Evolutionary conservation across 2,329 filamentous ascomycete species (phyloP).

Genomic region (Cladosporium sphaerospermum): DNA sequence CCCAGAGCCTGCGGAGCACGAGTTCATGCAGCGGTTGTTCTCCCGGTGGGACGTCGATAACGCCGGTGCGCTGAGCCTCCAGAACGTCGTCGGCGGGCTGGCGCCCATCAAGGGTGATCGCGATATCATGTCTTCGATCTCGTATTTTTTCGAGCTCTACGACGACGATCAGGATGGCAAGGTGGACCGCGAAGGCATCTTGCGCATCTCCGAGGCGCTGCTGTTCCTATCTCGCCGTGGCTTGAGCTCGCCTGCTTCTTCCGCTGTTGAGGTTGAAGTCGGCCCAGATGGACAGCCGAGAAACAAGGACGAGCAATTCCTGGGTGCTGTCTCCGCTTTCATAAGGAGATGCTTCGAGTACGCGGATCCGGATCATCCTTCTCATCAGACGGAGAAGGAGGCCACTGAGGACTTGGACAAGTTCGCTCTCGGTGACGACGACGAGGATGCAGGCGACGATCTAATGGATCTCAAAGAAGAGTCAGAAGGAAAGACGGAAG

Average conservation of each 20-base stretch:
- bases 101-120: conserved; percentile 86
- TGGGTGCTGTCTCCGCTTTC: conserved; percentile 90
- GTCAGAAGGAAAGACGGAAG: conserved; percentile 26
- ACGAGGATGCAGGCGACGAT: conserved; percentile 37
- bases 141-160: conserved; percentile 95
- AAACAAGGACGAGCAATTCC: conserved; percentile 75
- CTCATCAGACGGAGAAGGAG: conserved; percentile 24
- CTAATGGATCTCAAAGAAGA: conserved; percentile 55
- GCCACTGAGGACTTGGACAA: conserved; percentile 44
- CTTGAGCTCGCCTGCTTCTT: conserved; percentile 63
- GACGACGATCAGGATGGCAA: conserved; percentile 87
- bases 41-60: conserved; percentile 78
- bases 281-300: conserved; percentile 29
- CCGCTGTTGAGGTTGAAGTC: conserved; percentile 24
- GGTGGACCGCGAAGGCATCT: conserved; percentile 89
- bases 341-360: conserved; percentile 97
- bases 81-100: conserved; percentile 86
- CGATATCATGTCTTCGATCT: conserved; percentile 97
- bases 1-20: conserved; percentile 78
- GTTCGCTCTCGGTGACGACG: conserved; percentile 72
- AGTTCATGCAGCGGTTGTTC: conserved; percentile 86
- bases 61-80: conserved; percentile 71
- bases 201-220: conserved; percentile 88
- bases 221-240: conserved; percentile 87
- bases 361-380: conserved; percentile 71